phyloP scores from a whole-genome alignment of 2,329 filamentous ascomycete genomes.

The Curvularia hawaiiensis region DNA sequence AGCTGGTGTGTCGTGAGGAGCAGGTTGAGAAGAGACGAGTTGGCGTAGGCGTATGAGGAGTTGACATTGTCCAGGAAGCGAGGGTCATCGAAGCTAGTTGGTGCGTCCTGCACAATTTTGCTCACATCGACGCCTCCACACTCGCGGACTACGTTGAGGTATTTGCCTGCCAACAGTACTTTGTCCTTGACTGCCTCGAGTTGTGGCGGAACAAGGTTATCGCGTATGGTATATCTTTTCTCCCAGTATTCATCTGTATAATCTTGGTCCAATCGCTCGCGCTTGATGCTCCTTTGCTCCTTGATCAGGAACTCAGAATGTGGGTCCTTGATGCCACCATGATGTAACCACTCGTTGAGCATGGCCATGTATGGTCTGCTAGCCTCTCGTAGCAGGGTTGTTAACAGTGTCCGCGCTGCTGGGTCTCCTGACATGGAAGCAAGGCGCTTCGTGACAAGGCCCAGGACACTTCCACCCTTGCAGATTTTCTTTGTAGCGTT shows the following conservation, averaged over 20 bases:
- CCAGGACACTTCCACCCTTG: constrained; percentile 95
- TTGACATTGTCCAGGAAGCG: constrained; percentile 96
- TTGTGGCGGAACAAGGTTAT: constrained; percentile 89
- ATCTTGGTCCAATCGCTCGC: constrained; percentile 90
- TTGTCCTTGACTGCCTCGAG: constrained; percentile 91
- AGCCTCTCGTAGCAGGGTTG: constrained; percentile 81
- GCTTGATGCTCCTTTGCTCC: constrained; percentile 91
- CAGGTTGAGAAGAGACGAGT: constrained; percentile 87
- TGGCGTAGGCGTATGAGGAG: constrained; percentile 91
- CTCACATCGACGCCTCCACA: constrained; percentile 95
- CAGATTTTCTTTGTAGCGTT: constrained; percentile 89
- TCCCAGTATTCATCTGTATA: constrained; percentile 99
- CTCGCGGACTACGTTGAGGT: constrained; percentile 95
- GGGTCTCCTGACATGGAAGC: constrained; percentile 94
- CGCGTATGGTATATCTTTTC: constrained; percentile 91
- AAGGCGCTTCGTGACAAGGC: constrained; percentile 80
- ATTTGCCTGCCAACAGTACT: constrained; percentile 93
- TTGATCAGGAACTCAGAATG: constrained; percentile 94
- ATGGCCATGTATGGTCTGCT: constrained; percentile 96
- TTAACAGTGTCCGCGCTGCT: constrained; percentile 79
- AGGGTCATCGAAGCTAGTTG: constrained; percentile 86
- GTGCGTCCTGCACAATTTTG: constrained; percentile 86
- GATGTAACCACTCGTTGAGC: constrained; percentile 98
- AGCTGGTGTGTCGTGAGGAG: constrained; percentile 92
- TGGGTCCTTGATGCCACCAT: constrained; percentile 91